Conservation (phyloP, 768 basidiomycete genomes). For the Xerocomus brunneocitrinus region DNA sequence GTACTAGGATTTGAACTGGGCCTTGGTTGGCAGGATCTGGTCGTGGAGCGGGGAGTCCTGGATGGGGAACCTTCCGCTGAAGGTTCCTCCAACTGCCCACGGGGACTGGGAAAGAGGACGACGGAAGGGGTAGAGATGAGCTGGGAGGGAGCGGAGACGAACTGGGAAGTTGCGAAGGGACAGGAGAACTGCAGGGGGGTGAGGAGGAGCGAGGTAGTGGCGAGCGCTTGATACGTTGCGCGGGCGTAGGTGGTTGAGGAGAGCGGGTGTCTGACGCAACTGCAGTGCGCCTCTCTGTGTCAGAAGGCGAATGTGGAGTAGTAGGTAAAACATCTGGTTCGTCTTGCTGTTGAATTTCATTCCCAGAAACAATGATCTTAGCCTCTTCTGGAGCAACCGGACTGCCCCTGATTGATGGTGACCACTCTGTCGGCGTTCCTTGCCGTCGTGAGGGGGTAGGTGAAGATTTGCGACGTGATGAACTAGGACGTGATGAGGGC, state of each 20-base stretch:
- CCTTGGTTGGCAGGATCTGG: slow-evolving; percentile 30
- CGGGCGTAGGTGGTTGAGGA: slow-evolving; percentile 26
- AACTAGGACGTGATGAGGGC: background rate
- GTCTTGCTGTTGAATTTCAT: background rate
- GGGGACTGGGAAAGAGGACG: slow-evolving; percentile 5
- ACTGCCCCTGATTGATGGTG: slow-evolving; percentile 22
- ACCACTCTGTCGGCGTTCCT: slow-evolving; percentile 32
- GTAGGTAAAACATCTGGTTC: slow-evolving; percentile 1
- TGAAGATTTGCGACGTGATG: slow-evolving; percentile 8
- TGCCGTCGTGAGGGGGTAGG: slow-evolving; percentile 6
- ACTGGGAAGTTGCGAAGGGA: slow-evolving; percentile 1
- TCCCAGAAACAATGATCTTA: background rate
- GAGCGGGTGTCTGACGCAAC: slow-evolving; percentile 11
- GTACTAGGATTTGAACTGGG: slow-evolving; percentile 44
- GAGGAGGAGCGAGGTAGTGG: slow-evolving; percentile 4
- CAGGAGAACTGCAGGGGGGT: slow-evolving; percentile 9
- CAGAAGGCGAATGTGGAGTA: slow-evolving; percentile 1
- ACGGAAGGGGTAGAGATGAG: slow-evolving; percentile 10
- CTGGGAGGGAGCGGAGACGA: slow-evolving; percentile 14
- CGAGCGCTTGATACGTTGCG: slow-evolving; percentile 19
- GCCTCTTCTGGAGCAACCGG: slow-evolving; percentile 1
- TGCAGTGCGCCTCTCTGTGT: slow-evolving; percentile 12
- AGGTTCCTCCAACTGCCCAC: slow-evolving; percentile 24
- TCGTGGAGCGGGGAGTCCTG: slow-evolving; percentile 32
- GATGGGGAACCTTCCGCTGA: slow-evolving; percentile 45